Percentiles rank a stretch among this genome's conserved stretches.
Evolutionary conservation across 306 rosid species (phyloP).

Genomic region (Cucurbita argyrosperma): DNA sequence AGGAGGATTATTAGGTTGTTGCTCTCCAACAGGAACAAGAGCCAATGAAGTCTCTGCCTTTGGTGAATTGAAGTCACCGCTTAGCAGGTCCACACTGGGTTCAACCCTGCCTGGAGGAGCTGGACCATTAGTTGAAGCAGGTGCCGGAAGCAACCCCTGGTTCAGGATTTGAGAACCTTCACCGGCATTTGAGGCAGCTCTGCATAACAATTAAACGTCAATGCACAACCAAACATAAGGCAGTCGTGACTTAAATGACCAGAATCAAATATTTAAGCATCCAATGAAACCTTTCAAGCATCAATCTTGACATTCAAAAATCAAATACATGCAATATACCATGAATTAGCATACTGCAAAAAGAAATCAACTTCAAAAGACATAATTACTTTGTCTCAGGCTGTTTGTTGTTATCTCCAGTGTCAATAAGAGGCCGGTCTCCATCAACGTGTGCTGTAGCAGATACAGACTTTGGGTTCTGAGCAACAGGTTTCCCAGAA

Average conservation of each 20-base stretch:
- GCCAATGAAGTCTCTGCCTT: slow-evolving; percentile 75
- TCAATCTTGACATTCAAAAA: not conserved
- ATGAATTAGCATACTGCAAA: not conserved
- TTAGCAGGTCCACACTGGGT: slow-evolving; percentile 80
- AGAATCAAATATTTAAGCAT: not conserved
- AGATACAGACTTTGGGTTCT: slow-evolving; percentile 42
- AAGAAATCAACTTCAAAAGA: not conserved
- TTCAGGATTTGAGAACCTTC: slow-evolving; percentile 57
- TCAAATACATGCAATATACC: not conserved
- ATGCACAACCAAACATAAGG: not conserved
- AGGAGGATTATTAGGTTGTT: slow-evolving; percentile 37
- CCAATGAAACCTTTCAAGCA: not conserved
- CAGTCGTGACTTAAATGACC: slow-evolving; percentile 15
- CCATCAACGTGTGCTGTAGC: slow-evolving; percentile 36
- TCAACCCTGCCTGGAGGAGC: slow-evolving; percentile 27
- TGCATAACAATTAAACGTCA: slow-evolving; percentile 18
- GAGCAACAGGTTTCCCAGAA: slow-evolving; percentile 44
- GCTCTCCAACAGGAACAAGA: slow-evolving; percentile 74
- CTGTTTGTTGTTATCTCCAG: slow-evolving; percentile 52
- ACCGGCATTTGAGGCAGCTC: slow-evolving; percentile 42
- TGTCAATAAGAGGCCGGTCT: slow-evolving; percentile 63
- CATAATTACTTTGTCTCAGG: slow-evolving; percentile 35
- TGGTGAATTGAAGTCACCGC: slow-evolving; percentile 78
- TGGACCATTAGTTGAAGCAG: slow-evolving; percentile 38
- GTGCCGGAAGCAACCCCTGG: slow-evolving; percentile 70